Evolutionary conservation across 495 filamentous ascomycete genomes (phyloP).

Genomic region (Podospora didyma): DNA sequence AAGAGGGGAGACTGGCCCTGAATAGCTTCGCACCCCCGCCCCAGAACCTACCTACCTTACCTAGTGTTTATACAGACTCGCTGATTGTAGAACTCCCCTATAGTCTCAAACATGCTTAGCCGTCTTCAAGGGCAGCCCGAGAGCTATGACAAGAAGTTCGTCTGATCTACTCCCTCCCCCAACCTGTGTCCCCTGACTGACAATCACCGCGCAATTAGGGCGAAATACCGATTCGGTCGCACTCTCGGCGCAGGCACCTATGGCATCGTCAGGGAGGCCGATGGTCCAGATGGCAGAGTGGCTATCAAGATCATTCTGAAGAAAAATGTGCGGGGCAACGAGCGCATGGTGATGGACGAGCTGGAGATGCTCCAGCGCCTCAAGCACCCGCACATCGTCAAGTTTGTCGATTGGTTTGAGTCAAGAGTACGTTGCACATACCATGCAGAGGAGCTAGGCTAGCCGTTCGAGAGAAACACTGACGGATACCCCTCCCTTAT

Average conservation of each 20-base stretch:
- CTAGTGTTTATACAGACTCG: background rate
- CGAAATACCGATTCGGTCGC: constrained; percentile 84
- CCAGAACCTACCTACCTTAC: background rate
- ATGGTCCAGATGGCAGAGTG: constrained; percentile 76
- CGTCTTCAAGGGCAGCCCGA: constrained; percentile 97
- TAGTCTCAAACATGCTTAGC: constrained; percentile 90
- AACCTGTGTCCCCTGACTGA: constrained; percentile 11
- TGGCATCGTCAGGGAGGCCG: constrained; percentile 95
- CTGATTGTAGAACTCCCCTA: constrained; percentile 11
- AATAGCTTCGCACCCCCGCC: constrained; percentile 7
- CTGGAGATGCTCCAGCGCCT: constrained; percentile 85
- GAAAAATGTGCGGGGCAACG: constrained; percentile 97
- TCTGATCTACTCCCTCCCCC: background rate
- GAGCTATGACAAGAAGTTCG: constrained; percentile 96
- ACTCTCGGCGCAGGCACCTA: constrained; percentile 97
- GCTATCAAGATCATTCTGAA: constrained; percentile 99
- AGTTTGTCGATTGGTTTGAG: constrained; percentile 99
- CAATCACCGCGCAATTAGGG: constrained; percentile 40
- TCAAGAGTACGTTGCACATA: constrained; percentile 59
- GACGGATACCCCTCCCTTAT: constrained; percentile 3
- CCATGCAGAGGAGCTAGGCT: background rate
- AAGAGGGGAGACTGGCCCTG: background rate
- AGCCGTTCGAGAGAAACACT: constrained; percentile 1
- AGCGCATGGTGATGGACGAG: constrained; percentile 98
- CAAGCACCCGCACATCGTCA: constrained; percentile 93